phyloP scores from a whole-genome alignment of 1,284 basidiomycete genomes.

The Phellinidium pouzarii region DNA sequence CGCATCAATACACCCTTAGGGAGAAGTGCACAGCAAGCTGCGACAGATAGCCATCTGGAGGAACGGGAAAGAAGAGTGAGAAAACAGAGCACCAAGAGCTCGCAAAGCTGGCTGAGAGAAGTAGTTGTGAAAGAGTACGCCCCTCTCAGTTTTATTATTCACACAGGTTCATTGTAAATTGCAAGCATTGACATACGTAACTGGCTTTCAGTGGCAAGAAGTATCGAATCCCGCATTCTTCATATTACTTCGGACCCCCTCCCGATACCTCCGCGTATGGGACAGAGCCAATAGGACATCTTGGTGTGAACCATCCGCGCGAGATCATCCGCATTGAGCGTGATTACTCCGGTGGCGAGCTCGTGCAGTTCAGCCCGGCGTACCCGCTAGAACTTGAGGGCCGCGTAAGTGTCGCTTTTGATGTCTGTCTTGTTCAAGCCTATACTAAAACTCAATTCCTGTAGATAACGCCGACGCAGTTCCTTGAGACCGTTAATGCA shows the following conservation, averaged over 20 bases:
- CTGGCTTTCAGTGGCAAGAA: slow-evolving; percentile 12
- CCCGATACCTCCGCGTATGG: slow-evolving; percentile 67
- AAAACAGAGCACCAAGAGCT: slow-evolving; percentile 8
- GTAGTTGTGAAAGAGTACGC: slow-evolving; percentile 16
- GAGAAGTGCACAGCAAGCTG: not conserved
- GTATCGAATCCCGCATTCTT: slow-evolving; percentile 55
- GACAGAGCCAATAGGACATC: slow-evolving; percentile 67
- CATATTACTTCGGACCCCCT: slow-evolving; percentile 80
- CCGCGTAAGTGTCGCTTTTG: slow-evolving; percentile 46
- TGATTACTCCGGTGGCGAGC: slow-evolving; percentile 76
- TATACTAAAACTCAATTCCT: not conserved
- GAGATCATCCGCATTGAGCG: slow-evolving; percentile 79
- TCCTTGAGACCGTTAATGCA: slow-evolving; percentile 76
- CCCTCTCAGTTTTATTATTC: not conserved
- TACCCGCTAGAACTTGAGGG: slow-evolving; percentile 82
- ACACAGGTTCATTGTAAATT: not conserved
- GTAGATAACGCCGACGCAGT: slow-evolving; percentile 77
- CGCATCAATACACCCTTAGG: slow-evolving; percentile 11
- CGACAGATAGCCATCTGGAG: not conserved
- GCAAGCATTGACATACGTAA: too few relatives aligned
- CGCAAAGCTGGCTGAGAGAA: not conserved
- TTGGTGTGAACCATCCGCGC: slow-evolving; percentile 77
- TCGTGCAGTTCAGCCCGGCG: slow-evolving; percentile 72
- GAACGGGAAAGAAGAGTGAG: slow-evolving; percentile 7
- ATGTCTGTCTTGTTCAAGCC: slow-evolving; percentile 8